Percentiles rank a stretch among this genome's conserved stretches.
phyloP scores from a whole-genome alignment of 2,329 filamentous ascomycete genomes.

The Fusarium xylarioides region DNA sequence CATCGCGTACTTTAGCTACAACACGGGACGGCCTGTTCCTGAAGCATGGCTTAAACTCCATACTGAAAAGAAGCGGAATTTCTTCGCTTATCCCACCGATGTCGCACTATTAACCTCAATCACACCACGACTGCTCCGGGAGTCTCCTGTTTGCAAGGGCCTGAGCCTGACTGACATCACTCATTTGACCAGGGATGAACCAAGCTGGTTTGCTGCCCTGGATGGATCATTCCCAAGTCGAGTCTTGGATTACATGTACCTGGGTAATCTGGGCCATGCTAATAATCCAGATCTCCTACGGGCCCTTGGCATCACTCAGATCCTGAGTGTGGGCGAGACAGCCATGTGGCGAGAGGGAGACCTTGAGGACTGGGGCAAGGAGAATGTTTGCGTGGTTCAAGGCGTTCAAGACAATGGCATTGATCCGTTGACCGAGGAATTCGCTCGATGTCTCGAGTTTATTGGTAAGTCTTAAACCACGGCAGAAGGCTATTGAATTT shows the following conservation, averaged over 20 bases:
- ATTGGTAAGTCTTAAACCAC: constrained; percentile 75
- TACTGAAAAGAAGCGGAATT: constrained; percentile 82
- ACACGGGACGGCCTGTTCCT: constrained; percentile 80
- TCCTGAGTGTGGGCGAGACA: constrained; percentile 91
- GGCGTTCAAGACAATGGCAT: constrained; percentile 97
- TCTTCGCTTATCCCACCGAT: constrained; percentile 94
- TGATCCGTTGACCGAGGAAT: constrained; percentile 87
- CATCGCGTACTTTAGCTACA: constrained; percentile 93
- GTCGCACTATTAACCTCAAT: constrained; percentile 83
- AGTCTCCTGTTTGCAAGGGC: constrained; percentile 67
- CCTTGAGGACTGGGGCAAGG: constrained; percentile 74
- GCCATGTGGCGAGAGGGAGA: constrained; percentile 81
- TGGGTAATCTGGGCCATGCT: constrained; percentile 91
- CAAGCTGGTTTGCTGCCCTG: constrained; percentile 81
- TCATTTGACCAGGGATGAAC: constrained; percentile 66
- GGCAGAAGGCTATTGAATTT: neutral
- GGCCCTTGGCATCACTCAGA: constrained; percentile 83
- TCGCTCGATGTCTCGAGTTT: constrained; percentile 86
- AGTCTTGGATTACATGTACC: constrained; percentile 92
- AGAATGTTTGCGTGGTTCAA: constrained; percentile 83
- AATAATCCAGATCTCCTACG: constrained; percentile 88
- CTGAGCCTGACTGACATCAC: constrained; percentile 64
- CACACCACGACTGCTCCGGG: constrained; percentile 76
- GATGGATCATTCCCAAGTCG: constrained; percentile 93
- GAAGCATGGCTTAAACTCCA: constrained; percentile 91